Conservation (phyloP, 768 basidiomycete species). For the Mycena capillaripes region DNA sequence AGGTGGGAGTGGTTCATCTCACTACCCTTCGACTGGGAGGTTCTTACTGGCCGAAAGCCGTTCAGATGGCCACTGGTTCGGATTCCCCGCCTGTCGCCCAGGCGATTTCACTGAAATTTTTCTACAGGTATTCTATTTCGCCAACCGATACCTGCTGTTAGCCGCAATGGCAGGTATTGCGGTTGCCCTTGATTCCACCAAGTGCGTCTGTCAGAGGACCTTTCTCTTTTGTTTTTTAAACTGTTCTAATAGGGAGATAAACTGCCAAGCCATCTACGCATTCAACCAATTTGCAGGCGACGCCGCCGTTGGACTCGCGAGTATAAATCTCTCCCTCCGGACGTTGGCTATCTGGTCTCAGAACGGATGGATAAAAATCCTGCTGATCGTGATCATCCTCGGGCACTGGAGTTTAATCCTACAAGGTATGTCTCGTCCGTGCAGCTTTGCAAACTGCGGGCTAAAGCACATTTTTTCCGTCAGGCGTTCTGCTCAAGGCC, state of each 20-base stretch:
- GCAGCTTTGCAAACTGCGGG: not conserved
- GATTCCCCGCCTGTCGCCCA: not conserved
- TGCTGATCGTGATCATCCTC: conserved; percentile 55
- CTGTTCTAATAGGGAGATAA: conserved; percentile 54
- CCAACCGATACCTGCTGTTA: conserved; percentile 58
- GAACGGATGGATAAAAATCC: conserved; percentile 48
- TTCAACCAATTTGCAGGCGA: conserved; percentile 71
- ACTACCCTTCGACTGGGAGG: conserved; percentile 58
- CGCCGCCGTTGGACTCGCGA: conserved; percentile 63
- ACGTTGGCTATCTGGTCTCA: conserved; percentile 55
- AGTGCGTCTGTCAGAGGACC: conserved; percentile 42
- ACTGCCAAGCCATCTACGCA: conserved; percentile 75
- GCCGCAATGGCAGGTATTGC: conserved; percentile 59
- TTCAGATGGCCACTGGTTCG: conserved; percentile 63
- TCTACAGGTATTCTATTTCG: conserved; percentile 59
- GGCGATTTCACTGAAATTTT: not conserved
- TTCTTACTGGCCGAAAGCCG: conserved; percentile 54
- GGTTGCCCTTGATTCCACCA: conserved; percentile 64
- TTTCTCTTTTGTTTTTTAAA: not conserved
- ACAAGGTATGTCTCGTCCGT: conserved; percentile 41
- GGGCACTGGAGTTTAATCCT: conserved; percentile 60
- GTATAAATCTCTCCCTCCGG: conserved; percentile 64
- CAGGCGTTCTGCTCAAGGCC: conserved; percentile 72
- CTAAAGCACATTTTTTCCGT: not conserved
- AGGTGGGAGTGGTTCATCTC: conserved; percentile 79